Percentiles rank a stretch among this genome's conserved stretches.
Conservation (phyloP, 1,284 basidiomycete species). For the Rhodotorula sp. region DNA sequence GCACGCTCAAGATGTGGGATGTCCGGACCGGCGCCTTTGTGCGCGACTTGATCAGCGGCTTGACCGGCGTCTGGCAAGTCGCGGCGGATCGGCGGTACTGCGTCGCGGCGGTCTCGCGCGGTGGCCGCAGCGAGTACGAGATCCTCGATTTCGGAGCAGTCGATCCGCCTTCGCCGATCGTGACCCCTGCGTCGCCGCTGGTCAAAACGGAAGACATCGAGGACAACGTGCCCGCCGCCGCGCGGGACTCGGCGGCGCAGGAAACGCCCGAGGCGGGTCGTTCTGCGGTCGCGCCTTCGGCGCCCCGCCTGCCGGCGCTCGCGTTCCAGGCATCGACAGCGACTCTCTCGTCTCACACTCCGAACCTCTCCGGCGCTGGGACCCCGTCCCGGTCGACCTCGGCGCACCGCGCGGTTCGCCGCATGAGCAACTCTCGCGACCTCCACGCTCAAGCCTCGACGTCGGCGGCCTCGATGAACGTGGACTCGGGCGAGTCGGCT, state of each 20-base stretch:
- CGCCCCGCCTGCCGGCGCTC: constrained; percentile 1
- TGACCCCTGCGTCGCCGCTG: background rate
- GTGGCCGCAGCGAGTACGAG: constrained; percentile 43
- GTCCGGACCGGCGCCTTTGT: constrained; percentile 76
- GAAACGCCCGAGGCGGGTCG: background rate
- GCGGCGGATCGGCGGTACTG: constrained; percentile 88
- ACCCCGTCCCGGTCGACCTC: background rate
- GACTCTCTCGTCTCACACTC: background rate
- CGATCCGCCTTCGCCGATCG: constrained; percentile 1
- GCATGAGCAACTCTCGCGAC: background rate
- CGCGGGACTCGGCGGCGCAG: background rate
- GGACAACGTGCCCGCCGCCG: background rate
- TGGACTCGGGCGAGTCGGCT: background rate
- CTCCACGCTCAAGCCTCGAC: background rate
- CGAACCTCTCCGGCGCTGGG: background rate
- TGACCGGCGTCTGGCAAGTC: constrained; percentile 93
- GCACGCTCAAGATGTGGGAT: constrained; percentile 97
- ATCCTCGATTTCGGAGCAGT: constrained; percentile 41
- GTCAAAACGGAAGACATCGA: constrained; percentile 9
- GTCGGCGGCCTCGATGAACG: background rate
- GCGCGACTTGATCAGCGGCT: constrained; percentile 79
- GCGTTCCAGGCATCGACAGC: background rate
- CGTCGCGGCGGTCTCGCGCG: constrained; percentile 65
- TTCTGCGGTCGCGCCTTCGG: background rate
- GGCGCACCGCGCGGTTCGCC: background rate